Base-by-base conservation (phyloP, 2,329 filamentous ascomycete species). In the Cladosporium sphaerospermum region DNA sequence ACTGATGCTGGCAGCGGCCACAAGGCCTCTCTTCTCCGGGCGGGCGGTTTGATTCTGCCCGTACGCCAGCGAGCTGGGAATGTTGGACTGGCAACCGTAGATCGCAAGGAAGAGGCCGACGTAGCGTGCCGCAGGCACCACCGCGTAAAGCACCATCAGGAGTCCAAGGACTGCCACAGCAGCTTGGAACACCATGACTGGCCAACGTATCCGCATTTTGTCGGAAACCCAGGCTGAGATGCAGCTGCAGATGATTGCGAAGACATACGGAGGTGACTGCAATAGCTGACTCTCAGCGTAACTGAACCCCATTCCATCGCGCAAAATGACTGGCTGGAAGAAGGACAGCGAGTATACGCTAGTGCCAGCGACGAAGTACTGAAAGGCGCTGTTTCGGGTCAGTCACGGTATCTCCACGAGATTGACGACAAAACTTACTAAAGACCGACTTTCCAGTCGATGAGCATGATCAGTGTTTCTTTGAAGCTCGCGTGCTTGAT, bases 261-360 rank as follows among this genome's bases (percentile, higher is more conserved):
- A 79, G 23, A 71, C 79, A 64, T 85, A 88, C 0, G 85, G 84
- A 0, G 85, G 85, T 0, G 88, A 85, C 3, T 84, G 77, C 4
- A 91, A 80, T 64, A 85, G 88, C 68, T 89, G 86, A 0, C 85
- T 75, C 45, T 74, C 73, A 7, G 76, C 83, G 4, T 84, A 74
- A 44, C 69, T 74, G 73, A 88, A 91, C 11, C 80, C 78, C 74
- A 91, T 80, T 14, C 77, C 77, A 19, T 70, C 59, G 8, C 65
- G 64, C 5, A 95, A 80, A 61, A 93, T 88, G 62, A 91, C 81
- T 6, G 88, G 88, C 3, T 91, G 71, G 64, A 91, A 92, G 68
- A 87, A 92, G 2, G 86, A 85, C 8, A 93, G 78, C 0, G 86
- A 82, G 66, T 92, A 92, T 3, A 79, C 78, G 50, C 86, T 62